Percentiles rank a stretch among this genome's conserved stretches.
These are phyloP conservation scores for Coemansia sp. DNA, from an alignment of 192 early-diverging fungal species.

Conservation along the genomic window DNA sequence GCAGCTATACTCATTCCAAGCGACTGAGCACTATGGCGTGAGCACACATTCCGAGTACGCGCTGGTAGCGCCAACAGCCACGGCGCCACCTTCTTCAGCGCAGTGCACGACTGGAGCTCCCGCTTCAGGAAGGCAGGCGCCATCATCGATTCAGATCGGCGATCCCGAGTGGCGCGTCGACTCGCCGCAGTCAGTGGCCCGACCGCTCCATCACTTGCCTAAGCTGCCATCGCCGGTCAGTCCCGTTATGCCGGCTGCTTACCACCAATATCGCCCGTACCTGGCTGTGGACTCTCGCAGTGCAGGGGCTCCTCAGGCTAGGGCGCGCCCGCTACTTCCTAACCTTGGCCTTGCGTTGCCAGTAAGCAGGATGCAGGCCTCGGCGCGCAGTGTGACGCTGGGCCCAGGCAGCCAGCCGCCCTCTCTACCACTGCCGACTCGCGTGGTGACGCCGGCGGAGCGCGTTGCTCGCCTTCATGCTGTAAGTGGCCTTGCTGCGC, in stretches of 20 bases:
- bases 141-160: conserved; percentile 48
- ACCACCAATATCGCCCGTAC: neutral
- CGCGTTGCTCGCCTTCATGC: conserved; percentile 42
- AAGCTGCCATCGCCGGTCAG: conserved; percentile 43
- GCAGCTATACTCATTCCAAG: neutral
- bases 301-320: neutral
- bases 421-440: neutral
- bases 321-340: neutral
- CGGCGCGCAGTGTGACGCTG: conserved; percentile 26
- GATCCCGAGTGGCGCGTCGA: conserved; percentile 54
- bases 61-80: conserved; percentile 13
- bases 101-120: conserved; percentile 1
- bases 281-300: neutral
- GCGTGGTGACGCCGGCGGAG: conserved; percentile 45
- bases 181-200: conserved; percentile 27
- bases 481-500: conserved; percentile 52
- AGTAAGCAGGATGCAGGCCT: neutral
- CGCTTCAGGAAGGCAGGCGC: conserved; percentile 14
- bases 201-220: conserved; percentile 2
- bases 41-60: conserved; percentile 1
- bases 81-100: neutral
- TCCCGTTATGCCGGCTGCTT: conserved; percentile 6
- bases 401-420: conserved; percentile 16
- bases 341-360: conserved; percentile 3
- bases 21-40: neutral